Percentiles rank a stretch among this genome's conserved stretches.
These are phyloP conservation scores for Physaria fendleri DNA, from an alignment of 345 rosid genomes.

Conservation along the genomic window DNA sequence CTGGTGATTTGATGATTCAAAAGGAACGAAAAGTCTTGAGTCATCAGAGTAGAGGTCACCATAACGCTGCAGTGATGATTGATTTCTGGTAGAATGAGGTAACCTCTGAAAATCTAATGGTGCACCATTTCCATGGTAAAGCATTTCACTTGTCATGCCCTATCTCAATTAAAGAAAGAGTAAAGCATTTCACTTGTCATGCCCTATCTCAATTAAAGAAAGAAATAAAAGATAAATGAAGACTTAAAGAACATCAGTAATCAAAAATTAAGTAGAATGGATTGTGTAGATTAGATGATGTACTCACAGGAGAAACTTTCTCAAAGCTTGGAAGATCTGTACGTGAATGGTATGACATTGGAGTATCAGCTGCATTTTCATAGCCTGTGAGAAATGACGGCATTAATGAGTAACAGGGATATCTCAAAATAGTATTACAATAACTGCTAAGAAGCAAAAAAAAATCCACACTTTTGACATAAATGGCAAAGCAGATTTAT, in stretches of 20 bases:
- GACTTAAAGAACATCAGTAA: background rate
- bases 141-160: conserved; percentile 33
- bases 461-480: conserved; percentile 2
- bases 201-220: conserved; percentile 29
- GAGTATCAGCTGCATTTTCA: conserved; percentile 37
- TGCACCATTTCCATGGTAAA: conserved; percentile 34
- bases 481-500: background rate
- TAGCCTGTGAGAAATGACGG: conserved; percentile 28
- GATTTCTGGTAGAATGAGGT: conserved; percentile 23
- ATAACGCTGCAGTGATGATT: conserved; percentile 22
- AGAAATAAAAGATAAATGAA: background rate
- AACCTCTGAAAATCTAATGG: conserved; percentile 28
- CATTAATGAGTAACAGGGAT: conserved; percentile 4
- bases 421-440: background rate
- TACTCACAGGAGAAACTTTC: conserved; percentile 39
- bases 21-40: conserved; percentile 26
- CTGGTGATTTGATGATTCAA: conserved; percentile 31
- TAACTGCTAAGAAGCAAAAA: background rate
- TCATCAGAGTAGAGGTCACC: conserved; percentile 32
- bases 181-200: conserved; percentile 27
- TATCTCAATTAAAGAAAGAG: conserved; percentile 20
- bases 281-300: conserved; percentile 11
- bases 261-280: background rate
- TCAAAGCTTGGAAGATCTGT: conserved; percentile 32
- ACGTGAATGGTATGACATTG: conserved; percentile 29